Base-by-base conservation (phyloP, 1,139 yeast genomes). In the Nadsonia starkeyi-henricii region DNA sequence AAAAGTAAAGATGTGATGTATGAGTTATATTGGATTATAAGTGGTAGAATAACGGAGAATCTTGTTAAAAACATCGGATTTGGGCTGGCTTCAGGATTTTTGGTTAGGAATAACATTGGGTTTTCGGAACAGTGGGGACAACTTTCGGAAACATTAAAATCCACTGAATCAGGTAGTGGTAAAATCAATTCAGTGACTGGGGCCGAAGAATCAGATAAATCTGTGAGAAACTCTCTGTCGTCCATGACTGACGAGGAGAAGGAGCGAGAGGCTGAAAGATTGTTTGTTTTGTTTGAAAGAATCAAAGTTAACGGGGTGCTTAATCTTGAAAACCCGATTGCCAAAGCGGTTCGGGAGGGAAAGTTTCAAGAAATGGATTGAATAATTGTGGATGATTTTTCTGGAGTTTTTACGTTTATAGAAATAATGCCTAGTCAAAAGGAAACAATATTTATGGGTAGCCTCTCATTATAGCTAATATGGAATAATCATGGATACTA, bases 201-300 rank as follows among this genome's bases (percentile, higher is more conserved):
- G 4, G 43, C 43, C 2, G 48, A 45, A 2, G 43, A 43, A 19
- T 30, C 43, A 9, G 42, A 37, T 26, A 42, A 19, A 5, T 9
- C 45, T 3, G 20, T 33, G 3, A 5, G 45, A 4, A n/a, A 39
- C 3, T 20, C 42, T 30, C 55, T 65, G 50, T 59, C 58, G 20
- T 63, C 60, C 18, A 63, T 75, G 65, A 67, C 75, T 1, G 69
- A 67, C n/a, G 75, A 71, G 49, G 81, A 77, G 53, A 75, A 76
- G 56, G 77, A 74, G 51, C 58, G 59, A 9, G 81, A 77, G 55
- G 76, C 79, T 1, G 79, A 75, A 48, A 68, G 73, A 53, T 59
- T 77, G 56, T 73, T 71, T 57, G 71, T 66, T 2, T 51, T 75
- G 2, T 74, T 77, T 55, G 78, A 73, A 41, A 62, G 74, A 53